Evolutionary conservation across 176 grass and related monocot genomes (phyloP).

Genomic region (Hsuehochloa calcarea): DNA sequence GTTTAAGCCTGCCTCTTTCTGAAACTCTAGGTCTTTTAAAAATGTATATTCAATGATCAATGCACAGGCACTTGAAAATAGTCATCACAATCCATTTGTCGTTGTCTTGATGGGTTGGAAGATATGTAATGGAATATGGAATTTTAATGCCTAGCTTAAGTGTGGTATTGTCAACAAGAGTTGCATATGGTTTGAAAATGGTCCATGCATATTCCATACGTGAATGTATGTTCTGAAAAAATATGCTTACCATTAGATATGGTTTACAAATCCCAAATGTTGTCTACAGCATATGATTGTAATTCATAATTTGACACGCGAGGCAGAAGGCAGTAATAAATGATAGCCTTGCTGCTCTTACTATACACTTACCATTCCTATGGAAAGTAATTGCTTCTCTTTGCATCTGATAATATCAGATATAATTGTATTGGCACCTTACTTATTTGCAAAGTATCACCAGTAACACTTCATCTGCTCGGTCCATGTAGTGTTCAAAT

Average conservation of each 20-base stretch:
- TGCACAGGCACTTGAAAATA: not conserved
- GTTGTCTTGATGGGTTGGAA: not conserved
- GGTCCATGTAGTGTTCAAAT: not conserved
- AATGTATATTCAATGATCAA: not conserved
- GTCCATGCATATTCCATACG: not conserved
- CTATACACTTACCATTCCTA: not conserved
- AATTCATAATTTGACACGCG: not conserved
- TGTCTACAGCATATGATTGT: not conserved
- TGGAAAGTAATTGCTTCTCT: not conserved
- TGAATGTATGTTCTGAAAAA: not conserved
- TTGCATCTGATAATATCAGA: not conserved
- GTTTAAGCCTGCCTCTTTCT: not conserved
- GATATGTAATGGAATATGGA: not conserved
- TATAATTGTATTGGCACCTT: not conserved
- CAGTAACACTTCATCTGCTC: not conserved
- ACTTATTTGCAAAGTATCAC: conserved; percentile 15
- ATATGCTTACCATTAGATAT: not conserved
- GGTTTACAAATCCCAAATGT: not conserved
- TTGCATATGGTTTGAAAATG: not conserved
- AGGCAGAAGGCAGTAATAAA: conserved; percentile 4
- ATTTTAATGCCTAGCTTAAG: not conserved
- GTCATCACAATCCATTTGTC: not conserved
- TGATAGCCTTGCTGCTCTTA: not conserved
- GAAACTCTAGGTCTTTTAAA: not conserved
- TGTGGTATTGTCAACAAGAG: not conserved